These are phyloP conservation scores for Abrus precatorius DNA, from an alignment of 306 rosid genomes.

Conservation along the genomic window DNA sequence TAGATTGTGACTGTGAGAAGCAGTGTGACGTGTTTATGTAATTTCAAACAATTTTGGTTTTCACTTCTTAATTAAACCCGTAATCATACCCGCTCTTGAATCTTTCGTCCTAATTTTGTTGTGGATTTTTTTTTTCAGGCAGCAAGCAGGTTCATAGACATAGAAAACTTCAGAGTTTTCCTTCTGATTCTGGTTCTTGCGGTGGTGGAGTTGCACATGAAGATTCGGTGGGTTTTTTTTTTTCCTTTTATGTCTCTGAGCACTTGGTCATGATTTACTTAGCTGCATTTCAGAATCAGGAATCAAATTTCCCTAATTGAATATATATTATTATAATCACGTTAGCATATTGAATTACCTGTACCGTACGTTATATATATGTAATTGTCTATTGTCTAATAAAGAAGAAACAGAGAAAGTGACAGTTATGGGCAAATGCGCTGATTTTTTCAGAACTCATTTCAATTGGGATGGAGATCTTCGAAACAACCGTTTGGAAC, in stretches of 20 bases:
- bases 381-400: neutral
- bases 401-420: slow-evolving; percentile 27
- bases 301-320: neutral
- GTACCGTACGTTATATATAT: neutral
- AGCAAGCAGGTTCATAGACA: slow-evolving; percentile 56
- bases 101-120: slow-evolving; percentile 42
- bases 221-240: slow-evolving; percentile 60
- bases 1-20: neutral
- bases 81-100: slow-evolving; percentile 4
- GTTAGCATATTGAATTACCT: neutral
- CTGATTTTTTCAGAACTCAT: slow-evolving; percentile 56
- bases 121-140: slow-evolving; percentile 62
- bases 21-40: neutral
- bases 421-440: neutral
- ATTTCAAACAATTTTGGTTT: neutral
- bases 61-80: neutral
- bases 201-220: slow-evolving; percentile 55
- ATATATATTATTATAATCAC: neutral
- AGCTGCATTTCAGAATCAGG: neutral
- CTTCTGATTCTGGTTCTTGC: slow-evolving; percentile 62
- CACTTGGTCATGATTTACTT: neutral
- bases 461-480: slow-evolving; percentile 58
- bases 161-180: slow-evolving; percentile 50
- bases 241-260: neutral
- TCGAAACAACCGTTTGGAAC: slow-evolving; percentile 60